These are phyloP conservation scores for Ogataea paraovalis DNA, from an alignment of 805 yeast species.

Conservation along the genomic window DNA sequence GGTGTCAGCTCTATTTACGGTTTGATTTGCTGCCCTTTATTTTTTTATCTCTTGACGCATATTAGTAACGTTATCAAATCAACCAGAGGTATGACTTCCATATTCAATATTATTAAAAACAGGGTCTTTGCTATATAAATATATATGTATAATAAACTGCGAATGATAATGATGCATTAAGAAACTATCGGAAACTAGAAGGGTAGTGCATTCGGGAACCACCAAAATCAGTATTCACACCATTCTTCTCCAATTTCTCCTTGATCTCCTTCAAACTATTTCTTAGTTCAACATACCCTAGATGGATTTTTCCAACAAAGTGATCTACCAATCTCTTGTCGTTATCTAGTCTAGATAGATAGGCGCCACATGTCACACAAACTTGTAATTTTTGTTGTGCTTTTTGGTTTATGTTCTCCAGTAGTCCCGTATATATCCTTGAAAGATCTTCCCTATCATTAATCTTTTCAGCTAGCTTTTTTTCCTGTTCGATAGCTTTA, in stretches of 20 bases:
- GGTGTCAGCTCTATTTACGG: too few relatives aligned
- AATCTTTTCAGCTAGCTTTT: slow-evolving; percentile 40
- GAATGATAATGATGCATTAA: background rate
- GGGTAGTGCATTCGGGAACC: background rate
- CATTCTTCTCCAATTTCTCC: slow-evolving; percentile 9
- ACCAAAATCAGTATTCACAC: background rate
- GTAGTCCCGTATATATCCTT: slow-evolving; percentile 51
- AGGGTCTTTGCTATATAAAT: too few relatives aligned
- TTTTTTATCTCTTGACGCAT: too few relatives aligned
- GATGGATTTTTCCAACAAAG: slow-evolving; percentile 81
- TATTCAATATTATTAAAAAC: too few relatives aligned
- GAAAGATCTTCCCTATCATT: slow-evolving; percentile 49
- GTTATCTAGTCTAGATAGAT: slow-evolving; percentile 76
- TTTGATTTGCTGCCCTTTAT: too few relatives aligned
- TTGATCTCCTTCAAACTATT: slow-evolving; percentile 42
- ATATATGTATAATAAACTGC: too few relatives aligned
- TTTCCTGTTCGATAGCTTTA: slow-evolving; percentile 48
- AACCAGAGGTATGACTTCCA: too few relatives aligned
- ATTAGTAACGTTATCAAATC: too few relatives aligned
- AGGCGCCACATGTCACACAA: slow-evolving; percentile 88
- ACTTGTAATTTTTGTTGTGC: slow-evolving; percentile 90
- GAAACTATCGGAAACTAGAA: background rate
- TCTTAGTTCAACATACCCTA: slow-evolving; percentile 78
- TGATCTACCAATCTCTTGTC: slow-evolving; percentile 89
- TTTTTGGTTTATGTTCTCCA: slow-evolving; percentile 75